A percentile compares a stretch with the other conserved stretches of the same genome.
phyloP scores from a whole-genome alignment of 208 protist species.

The Trypanosoma grayi region DNA sequence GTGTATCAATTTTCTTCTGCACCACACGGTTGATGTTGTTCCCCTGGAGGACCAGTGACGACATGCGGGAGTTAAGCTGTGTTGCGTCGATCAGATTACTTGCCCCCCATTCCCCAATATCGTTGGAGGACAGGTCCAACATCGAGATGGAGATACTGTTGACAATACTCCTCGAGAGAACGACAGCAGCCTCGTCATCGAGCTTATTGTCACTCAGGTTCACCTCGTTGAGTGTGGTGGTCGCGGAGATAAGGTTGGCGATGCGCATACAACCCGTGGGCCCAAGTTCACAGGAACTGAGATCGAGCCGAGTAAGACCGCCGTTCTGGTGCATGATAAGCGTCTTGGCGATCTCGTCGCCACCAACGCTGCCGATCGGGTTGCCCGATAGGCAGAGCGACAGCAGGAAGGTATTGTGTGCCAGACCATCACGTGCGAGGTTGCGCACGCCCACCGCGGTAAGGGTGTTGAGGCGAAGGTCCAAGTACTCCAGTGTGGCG shows the following conservation, averaged over 20 bases:
- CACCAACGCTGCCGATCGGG: constrained; percentile 64
- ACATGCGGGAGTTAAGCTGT: constrained; percentile 62
- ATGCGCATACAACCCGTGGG: constrained; percentile 65
- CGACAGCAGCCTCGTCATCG: constrained; percentile 75
- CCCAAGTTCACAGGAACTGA: constrained; percentile 71
- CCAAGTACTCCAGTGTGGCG: constrained; percentile 62
- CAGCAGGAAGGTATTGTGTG: constrained; percentile 57
- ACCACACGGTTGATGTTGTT: constrained; percentile 80
- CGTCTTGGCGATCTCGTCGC: constrained; percentile 53
- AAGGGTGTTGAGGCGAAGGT: constrained; percentile 79
- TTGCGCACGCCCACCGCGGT: constrained; percentile 42
- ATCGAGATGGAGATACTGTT: constrained; percentile 58
- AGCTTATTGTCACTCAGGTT: constrained; percentile 83
- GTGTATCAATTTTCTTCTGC: constrained; percentile 78
- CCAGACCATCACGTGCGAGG: constrained; percentile 61
- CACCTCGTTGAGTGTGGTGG: constrained; percentile 56
- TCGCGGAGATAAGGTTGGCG: constrained; percentile 60
- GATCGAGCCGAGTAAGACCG: constrained; percentile 53
- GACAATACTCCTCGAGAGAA: constrained; percentile 59
- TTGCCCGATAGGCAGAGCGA: constrained; percentile 69
- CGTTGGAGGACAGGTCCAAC: constrained; percentile 73
- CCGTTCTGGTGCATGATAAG: constrained; percentile 55
- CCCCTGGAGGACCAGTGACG: constrained; percentile 65
- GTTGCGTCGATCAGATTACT: constrained; percentile 70
- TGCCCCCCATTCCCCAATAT: constrained; percentile 68